Evolutionary conservation across 2,329 filamentous ascomycete genomes (phyloP).

Genomic region (Xylaria sp.): DNA sequence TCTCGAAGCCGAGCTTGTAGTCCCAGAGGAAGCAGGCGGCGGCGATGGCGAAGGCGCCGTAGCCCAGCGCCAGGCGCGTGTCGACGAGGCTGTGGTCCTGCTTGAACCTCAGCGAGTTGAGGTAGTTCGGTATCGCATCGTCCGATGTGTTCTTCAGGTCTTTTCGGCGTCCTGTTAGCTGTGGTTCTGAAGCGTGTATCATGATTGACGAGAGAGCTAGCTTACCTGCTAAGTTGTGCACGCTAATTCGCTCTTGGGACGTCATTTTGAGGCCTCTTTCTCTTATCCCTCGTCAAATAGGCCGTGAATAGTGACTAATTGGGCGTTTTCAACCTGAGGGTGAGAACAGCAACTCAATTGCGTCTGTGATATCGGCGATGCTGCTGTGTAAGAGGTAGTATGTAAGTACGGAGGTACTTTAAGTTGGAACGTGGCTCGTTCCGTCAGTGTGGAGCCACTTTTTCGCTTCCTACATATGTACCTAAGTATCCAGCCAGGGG

Average conservation of each 20-base stretch:
- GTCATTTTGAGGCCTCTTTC: conserved; percentile 51
- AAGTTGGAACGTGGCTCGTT: conserved; percentile 41
- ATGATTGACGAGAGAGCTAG: conserved; percentile 15
- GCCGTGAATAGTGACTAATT: neutral
- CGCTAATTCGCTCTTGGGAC: conserved; percentile 67
- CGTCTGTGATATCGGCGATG: neutral
- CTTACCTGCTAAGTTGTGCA: conserved; percentile 74
- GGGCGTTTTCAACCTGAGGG: neutral
- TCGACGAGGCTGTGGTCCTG: conserved; percentile 86
- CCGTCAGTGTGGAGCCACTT: conserved; percentile 36
- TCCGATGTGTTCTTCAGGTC: conserved; percentile 98
- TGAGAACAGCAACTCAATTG: neutral
- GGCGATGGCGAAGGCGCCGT: conserved; percentile 81
- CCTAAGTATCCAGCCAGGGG: too few relatives aligned
- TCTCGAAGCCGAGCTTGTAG: conserved; percentile 89
- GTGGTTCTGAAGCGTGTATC: neutral
- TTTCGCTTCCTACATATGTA: too few relatives aligned
- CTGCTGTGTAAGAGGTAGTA: conserved; percentile 9
- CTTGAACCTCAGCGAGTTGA: conserved; percentile 85
- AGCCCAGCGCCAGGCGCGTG: conserved; percentile 84
- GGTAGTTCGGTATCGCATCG: conserved; percentile 92
- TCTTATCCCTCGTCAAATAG: conserved; percentile 7
- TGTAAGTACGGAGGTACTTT: neutral
- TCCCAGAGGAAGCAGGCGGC: conserved; percentile 90
- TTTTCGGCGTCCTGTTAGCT: conserved; percentile 52